phyloP scores from a whole-genome alignment of 345 rosid genomes.

The Aegle marmelos region DNA sequence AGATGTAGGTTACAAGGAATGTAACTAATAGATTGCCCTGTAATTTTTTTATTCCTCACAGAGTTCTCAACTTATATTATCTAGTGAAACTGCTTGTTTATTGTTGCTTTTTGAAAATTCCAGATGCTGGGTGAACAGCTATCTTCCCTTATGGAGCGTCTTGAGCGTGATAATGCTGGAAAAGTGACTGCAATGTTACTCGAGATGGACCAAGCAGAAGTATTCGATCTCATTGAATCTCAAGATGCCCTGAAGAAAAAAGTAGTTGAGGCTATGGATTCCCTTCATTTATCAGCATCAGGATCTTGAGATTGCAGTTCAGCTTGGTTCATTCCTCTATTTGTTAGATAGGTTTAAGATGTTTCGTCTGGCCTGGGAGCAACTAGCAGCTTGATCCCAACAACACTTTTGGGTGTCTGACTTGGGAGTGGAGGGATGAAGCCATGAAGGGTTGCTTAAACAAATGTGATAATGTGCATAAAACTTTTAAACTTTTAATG shows the following conservation, averaged over 20 bases:
- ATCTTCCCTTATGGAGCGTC: constrained; percentile 2
- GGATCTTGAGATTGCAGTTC: constrained; percentile 9
- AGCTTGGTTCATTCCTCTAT: not conserved
- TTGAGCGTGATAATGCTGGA: constrained; percentile 26
- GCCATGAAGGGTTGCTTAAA: too few relatives aligned
- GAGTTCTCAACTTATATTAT: not conserved
- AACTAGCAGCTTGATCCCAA: too few relatives aligned
- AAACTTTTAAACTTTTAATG: too few relatives aligned
- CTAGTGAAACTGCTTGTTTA: not conserved
- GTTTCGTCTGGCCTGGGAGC: too few relatives aligned
- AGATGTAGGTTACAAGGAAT: too few relatives aligned
- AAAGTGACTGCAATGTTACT: constrained; percentile 29
- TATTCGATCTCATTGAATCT: constrained; percentile 10
- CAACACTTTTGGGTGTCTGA: too few relatives aligned
- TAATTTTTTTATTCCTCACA: not conserved
- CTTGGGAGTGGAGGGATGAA: too few relatives aligned
- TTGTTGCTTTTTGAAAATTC: not conserved
- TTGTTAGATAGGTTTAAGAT: too few relatives aligned
- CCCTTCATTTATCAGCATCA: constrained; percentile 5
- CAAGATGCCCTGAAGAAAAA: constrained; percentile 25
- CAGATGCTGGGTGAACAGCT: constrained; percentile 19
- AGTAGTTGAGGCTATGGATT: constrained; percentile 23
- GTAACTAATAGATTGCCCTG: too few relatives aligned
- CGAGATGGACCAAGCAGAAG: constrained; percentile 26
- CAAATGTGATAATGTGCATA: too few relatives aligned